Evolutionary conservation across 1,284 basidiomycete species (phyloP), one percentile per base, ranked within the genome.

Genomic region (Fistulina hepatica): DNA sequence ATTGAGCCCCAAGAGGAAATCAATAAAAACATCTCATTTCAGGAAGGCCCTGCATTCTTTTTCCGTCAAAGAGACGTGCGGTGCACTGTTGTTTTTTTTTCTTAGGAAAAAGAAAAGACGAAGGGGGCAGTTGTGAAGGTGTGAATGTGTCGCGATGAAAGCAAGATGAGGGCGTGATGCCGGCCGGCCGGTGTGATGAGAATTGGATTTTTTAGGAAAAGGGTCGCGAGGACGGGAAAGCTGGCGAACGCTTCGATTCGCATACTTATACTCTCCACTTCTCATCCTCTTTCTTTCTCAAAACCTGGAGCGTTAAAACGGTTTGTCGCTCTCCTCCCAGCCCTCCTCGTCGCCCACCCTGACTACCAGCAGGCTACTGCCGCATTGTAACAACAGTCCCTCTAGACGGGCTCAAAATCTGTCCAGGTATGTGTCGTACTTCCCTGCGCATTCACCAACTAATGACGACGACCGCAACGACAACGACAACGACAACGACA

Each of bases 351-450:
- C 41, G 48, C 40, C 46, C 36, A 52, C 51, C 28, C 38, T 28
- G 39, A 46, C 51, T 47, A 45, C 45, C 35, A 46, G 42, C 36
- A 57, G 53, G n/a, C 58, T 59, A 63, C 70, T 64, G 59, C 63
- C 27, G n/a, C n/a, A 65, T 71, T 83, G 81, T 82, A 81, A 55
- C 74, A 81, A 67, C 76, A 81, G 69, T 73, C 73, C 67, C 67
- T 67, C 69, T 77, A 79, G 76, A 81, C 75, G 68, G 76, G 72
- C 76, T 71, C 69, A 72, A 74, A 74, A 72, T 68, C 68, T 48
- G 50, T 53, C 42, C 44, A 53, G 44, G 39, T 44, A 32, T 44
- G 49, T 40, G 36, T 39, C 36, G 38, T 36, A 41, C 42, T 39
- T n/a, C n/a, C 39, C 41, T 45, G 39, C 33, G 37, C 27, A 41